Conservation (phyloP, 176 grass and related monocot genomes). For the Musa schizocarpa region DNA sequence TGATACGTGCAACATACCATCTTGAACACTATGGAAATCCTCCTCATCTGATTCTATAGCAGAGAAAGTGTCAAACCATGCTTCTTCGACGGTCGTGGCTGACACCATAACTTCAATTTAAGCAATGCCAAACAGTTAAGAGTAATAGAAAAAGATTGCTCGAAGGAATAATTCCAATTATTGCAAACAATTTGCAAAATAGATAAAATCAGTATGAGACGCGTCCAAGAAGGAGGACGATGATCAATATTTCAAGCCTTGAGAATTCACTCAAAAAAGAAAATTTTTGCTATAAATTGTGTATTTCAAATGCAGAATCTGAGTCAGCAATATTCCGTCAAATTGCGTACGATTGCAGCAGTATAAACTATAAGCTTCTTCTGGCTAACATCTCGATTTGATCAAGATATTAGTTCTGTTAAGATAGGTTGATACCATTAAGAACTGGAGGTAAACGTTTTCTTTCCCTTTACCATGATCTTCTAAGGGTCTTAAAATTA, state of each 20-base stretch:
- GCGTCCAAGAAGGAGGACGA: neutral
- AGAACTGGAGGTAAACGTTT: neutral
- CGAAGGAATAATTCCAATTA: neutral
- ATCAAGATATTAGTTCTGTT: neutral
- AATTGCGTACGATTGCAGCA: neutral
- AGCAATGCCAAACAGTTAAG: slow-evolving; percentile 21
- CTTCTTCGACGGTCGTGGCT: slow-evolving; percentile 54
- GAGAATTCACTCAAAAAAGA: no score
- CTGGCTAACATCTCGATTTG: neutral
- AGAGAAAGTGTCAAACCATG: slow-evolving; percentile 71
- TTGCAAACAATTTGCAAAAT: neutral
- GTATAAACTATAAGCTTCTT: neutral
- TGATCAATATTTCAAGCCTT: neutral
- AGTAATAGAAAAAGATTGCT: neutral
- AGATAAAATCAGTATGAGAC: neutral
- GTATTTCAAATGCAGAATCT: neutral
- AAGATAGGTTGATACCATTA: neutral
- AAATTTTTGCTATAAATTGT: neutral
- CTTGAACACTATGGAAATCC: slow-evolving; percentile 85
- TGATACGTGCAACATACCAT: slow-evolving; percentile 37
- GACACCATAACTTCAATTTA: slow-evolving; percentile 26
- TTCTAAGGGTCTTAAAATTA: neutral
- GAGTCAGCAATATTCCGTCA: neutral
- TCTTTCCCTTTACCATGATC: neutral
- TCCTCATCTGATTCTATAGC: slow-evolving; percentile 75